Evolutionary conservation across 148 eudicot species (phyloP), one percentile per base, ranked within the genome.

Genomic region (Rhododendron henanense): DNA sequence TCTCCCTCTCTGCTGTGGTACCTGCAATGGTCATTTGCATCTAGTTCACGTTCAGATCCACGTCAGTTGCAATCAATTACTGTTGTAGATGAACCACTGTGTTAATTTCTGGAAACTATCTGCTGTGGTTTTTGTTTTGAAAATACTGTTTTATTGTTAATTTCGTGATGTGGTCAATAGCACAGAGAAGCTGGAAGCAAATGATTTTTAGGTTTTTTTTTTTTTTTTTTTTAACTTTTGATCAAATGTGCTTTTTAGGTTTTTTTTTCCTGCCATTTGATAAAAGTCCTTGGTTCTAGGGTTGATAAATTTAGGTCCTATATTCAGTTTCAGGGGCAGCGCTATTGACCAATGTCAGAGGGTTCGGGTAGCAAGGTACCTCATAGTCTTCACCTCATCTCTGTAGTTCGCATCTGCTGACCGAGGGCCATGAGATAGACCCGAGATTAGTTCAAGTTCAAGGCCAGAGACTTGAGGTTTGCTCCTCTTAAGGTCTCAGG

Each of bases 31-130:
- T 44, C 37, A 14, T 61, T 83, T 83, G 35, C 8, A 9, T 28
- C 16, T 31, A 45, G n/a, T 48, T 69, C 45, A 50, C 35, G 25
- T 28, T 51, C 86, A 84, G 86, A 84, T 84, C 86, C 85, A 65
- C 67, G 75, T 1, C 53, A 82, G 84, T 23, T 82, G 45, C 75
- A 82, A 83, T 73, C 67, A 71, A 69, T 74, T 84, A 28, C 35
- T 63, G 61, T 33, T 69, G 77, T 35, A 15, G 41, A 71, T 47
- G 76, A 15, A 18, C 44, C 77, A 73, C 18, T 73, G 21, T 31
- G 15, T 31, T 28, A 15, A 69, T 74, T 33, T 35, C 73, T 57
- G 5, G 19, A 55, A 55, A 55, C 63, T 79, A 0, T 81, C 35
- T 37, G 6, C 74, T 4, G 19, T 4, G 5, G 21, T 81, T 81